Percentiles rank a stretch among this genome's conserved stretches.
phyloP scores from a whole-genome alignment of 2,329 filamentous ascomycete species.

The Colletotrichum sidae region DNA sequence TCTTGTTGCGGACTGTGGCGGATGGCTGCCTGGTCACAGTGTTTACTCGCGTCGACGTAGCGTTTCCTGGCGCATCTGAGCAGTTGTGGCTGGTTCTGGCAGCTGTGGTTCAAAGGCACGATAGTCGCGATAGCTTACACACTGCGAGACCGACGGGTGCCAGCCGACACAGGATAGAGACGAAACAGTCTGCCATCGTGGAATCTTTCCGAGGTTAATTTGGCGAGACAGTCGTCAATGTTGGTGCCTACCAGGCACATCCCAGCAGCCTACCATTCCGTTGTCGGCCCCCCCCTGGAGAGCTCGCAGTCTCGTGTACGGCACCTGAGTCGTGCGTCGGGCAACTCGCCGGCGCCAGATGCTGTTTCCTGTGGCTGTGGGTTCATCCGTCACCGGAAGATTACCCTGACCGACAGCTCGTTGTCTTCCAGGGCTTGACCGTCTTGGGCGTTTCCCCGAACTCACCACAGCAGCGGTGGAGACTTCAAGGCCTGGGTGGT shows the following conservation, averaged over 20 bases:
- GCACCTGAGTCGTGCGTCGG: slow-evolving; percentile 27
- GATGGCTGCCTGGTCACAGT: too few relatives aligned
- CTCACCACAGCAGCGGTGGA: slow-evolving; percentile 22
- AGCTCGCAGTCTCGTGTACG: background rate
- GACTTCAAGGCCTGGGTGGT: background rate
- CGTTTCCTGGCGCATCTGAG: too few relatives aligned
- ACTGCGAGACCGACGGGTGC: too few relatives aligned
- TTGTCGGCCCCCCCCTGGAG: background rate
- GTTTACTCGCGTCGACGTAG: too few relatives aligned
- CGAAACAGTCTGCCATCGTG: too few relatives aligned
- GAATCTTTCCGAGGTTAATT: too few relatives aligned
- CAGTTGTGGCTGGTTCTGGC: background rate
- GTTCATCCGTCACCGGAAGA: background rate
- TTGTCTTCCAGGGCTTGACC: slow-evolving; percentile 5
- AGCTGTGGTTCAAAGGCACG: too few relatives aligned
- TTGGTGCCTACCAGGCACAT: background rate
- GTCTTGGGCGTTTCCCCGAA: slow-evolving; percentile 31
- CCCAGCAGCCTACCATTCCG: background rate
- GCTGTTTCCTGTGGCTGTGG: slow-evolving; percentile 7
- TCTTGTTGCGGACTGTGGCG: slow-evolving; percentile 4
- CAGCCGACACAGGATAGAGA: too few relatives aligned
- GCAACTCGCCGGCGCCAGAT: background rate
- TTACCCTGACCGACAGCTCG: slow-evolving; percentile 18
- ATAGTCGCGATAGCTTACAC: too few relatives aligned
- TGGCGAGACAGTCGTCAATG: background rate